A percentile compares a stretch with the other conserved stretches of the same genome.
Evolutionary conservation across 805 yeast species (phyloP).

Genomic region (Novakomyces olei): DNA sequence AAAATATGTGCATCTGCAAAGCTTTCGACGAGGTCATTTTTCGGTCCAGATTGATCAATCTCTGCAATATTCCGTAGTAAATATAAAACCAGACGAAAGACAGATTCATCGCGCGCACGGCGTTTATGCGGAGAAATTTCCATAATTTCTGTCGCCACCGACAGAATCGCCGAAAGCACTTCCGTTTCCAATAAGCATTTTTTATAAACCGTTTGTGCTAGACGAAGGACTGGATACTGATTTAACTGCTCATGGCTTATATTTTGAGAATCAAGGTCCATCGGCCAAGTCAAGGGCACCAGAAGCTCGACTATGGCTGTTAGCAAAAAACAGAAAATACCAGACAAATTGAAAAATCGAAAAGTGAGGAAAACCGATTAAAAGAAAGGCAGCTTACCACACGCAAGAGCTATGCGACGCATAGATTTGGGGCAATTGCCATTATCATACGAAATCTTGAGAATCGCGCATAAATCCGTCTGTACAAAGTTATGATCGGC

Average conservation of each 20-base stretch:
- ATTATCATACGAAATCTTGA: slow-evolving; percentile 44
- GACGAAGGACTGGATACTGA: slow-evolving; percentile 36
- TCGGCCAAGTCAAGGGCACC: slow-evolving; percentile 73
- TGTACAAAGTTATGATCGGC: slow-evolving; percentile 54
- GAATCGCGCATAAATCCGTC: slow-evolving; percentile 51
- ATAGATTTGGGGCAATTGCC: slow-evolving; percentile 13
- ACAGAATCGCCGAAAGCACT: slow-evolving; percentile 43
- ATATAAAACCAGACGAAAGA: slow-evolving; percentile 46
- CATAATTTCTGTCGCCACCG: slow-evolving; percentile 44
- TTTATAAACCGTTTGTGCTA: slow-evolving; percentile 51
- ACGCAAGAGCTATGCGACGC: slow-evolving; percentile 46
- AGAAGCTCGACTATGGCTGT: slow-evolving; percentile 45
- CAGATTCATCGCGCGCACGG: slow-evolving; percentile 45
- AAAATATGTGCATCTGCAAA: slow-evolving; percentile 55
- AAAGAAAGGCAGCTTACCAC: slow-evolving; percentile 16
- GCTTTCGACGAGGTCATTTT: slow-evolving; percentile 32
- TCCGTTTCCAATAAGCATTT: slow-evolving; percentile 40
- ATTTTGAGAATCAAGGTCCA: slow-evolving; percentile 39
- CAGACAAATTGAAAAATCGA: not conserved
- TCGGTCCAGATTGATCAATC: slow-evolving; percentile 43
- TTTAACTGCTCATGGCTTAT: slow-evolving; percentile 28
- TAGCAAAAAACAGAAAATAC: no score
- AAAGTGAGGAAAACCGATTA: no score
- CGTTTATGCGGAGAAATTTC: slow-evolving; percentile 32
- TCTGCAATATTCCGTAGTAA: slow-evolving; percentile 59